Base-by-base conservation (phyloP, 768 basidiomycete genomes). In the Leccinum longicurvipes region DNA sequence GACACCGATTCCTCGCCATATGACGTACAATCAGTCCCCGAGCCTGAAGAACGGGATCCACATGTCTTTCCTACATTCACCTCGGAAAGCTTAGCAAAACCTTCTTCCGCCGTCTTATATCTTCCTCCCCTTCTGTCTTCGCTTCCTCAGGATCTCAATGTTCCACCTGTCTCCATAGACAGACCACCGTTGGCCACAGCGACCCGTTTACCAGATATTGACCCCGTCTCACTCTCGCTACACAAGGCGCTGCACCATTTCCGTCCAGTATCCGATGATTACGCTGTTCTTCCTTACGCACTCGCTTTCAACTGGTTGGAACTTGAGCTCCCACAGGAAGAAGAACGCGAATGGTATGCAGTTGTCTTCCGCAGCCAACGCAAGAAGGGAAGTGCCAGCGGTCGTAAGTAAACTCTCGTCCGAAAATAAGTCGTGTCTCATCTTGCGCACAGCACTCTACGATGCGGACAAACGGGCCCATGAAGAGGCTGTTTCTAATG, bases 301-400 rank as follows among this genome's bases (percentile, higher is more conserved):
- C 76, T 84, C 25, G 89, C 91, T 2, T 98, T 98, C 77, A 97
- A 97, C 70, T 98, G 94, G 94, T 64, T 71, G 17, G 80, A 88
- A 45, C 75, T 96, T 2, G 66, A 69, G 4, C 77, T 96, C 14
- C 86, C 87, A 2, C 74, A 74, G 50, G 80, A 87, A 3, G 84
- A 89, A 46, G 89, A 90, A 61, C 76, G 91, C 36, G 90, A 93
- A 55, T 97, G 90, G 92, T 98, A 96, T 67, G 86, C 86, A 58
- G 96, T 98, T 11, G 91, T 84, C 15, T 98, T 98, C 72, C 80
- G 92, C 12, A 91, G 88, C 59, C 82, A 81, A 61, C 80, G 95
- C 25, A 86, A 83, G 64, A 72, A 75, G 8, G 89, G 83, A 23
- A 88, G 87, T 60, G 85, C 93, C 57, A 80, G 82, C 21, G 78